Evolutionary conservation across 192 early-diverging fungal species (phyloP).

Genomic region (Jimgerdemannia lactiflua): DNA sequence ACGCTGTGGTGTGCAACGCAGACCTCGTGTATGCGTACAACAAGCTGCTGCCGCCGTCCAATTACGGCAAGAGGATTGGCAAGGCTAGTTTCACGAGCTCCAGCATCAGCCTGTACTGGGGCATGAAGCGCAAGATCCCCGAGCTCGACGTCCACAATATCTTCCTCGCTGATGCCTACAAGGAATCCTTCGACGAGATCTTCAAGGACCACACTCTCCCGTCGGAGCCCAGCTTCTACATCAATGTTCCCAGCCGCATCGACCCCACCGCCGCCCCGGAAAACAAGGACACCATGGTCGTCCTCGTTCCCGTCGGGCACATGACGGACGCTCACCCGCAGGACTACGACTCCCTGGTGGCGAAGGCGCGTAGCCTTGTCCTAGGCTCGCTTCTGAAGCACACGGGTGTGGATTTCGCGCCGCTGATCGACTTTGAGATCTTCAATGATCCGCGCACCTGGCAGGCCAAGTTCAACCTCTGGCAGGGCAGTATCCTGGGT

Average conservation of each 20-base stretch:
- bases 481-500: conserved; percentile 54
- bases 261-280: conserved; percentile 45
- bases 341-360: conserved; percentile 17
- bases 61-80: conserved; percentile 26
- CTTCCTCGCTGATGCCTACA: conserved; percentile 49
- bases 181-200: conserved; percentile 49
- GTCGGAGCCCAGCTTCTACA: conserved; percentile 50
- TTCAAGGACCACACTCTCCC: conserved; percentile 43
- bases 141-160: conserved; percentile 54
- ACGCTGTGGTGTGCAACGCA: conserved; percentile 55
- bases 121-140: conserved; percentile 35
- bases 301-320: conserved; percentile 52
- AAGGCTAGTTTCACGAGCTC: conserved; percentile 48
- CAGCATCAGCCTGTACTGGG: conserved; percentile 54
- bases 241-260: conserved; percentile 51
- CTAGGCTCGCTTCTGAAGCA: conserved; percentile 32
- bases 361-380: conserved; percentile 36
- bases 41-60: conserved; percentile 39
- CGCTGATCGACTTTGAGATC: conserved; percentile 40
- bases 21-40: conserved; percentile 54
- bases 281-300: conserved; percentile 41
- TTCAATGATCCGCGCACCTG: conserved; percentile 47
- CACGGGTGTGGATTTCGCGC: conserved; percentile 35
- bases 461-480: conserved; percentile 54
- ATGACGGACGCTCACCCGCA: conserved; percentile 21